phyloP scores from a whole-genome alignment of 768 basidiomycete species.

The Podaxis sp. region DNA sequence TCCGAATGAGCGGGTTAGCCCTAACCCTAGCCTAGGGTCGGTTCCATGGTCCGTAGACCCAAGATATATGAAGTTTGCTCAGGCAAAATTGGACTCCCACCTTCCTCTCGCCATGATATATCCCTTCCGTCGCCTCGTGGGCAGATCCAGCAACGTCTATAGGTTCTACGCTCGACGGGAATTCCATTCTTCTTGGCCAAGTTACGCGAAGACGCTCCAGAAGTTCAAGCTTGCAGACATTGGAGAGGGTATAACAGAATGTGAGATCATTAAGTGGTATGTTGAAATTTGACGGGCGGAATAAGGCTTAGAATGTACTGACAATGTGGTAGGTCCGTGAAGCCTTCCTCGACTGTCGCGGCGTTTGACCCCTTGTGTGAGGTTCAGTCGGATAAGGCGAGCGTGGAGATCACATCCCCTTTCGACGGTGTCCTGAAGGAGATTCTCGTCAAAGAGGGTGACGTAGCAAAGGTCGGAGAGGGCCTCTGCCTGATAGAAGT shows the following conservation, averaged over 20 bases:
- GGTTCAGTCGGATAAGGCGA: conserved; percentile 88
- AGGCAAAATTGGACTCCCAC: neutral
- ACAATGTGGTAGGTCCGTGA: conserved; percentile 55
- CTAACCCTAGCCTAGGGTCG: conserved; percentile 12
- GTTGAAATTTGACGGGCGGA: conserved; percentile 20
- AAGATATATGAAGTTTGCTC: neutral
- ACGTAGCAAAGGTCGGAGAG: conserved; percentile 80
- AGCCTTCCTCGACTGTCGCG: conserved; percentile 46
- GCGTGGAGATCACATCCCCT: conserved; percentile 88
- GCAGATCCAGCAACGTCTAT: neutral
- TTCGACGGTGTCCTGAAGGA: conserved; percentile 75
- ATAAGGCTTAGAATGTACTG: neutral
- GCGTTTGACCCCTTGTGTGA: conserved; percentile 78
- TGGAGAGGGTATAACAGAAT: conserved; percentile 90
- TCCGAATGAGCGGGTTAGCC: neutral
- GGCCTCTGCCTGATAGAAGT: conserved; percentile 80
- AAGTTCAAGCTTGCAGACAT: conserved; percentile 82
- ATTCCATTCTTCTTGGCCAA: conserved; percentile 5
- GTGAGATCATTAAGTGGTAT: conserved; percentile 85
- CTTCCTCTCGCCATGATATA: conserved; percentile 10
- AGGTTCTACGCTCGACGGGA: neutral
- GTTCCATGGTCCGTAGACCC: conserved; percentile 10
- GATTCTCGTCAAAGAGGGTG: conserved; percentile 75
- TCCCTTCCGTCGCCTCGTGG: conserved; percentile 11
- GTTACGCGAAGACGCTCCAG: conserved; percentile 23